Evolutionary conservation across 352 stramenopile species (phyloP).

Genomic region (Elongisporangium prolatum): DNA sequence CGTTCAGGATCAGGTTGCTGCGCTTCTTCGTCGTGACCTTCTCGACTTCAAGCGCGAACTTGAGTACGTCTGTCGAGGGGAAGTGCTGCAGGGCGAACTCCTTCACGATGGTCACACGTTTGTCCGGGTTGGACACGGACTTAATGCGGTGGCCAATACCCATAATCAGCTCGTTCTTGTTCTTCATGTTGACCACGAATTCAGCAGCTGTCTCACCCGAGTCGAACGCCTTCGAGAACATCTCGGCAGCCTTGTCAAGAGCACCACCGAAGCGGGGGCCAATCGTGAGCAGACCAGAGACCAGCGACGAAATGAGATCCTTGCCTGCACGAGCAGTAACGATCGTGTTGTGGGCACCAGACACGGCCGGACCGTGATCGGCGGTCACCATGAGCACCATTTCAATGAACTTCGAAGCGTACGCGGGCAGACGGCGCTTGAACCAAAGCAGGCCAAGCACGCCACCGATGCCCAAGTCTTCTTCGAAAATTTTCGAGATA

Average conservation of each 20-base stretch:
- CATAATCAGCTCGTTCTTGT: slow-evolving; percentile 96
- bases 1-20: slow-evolving; percentile 97
- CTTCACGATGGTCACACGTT: slow-evolving; percentile 96
- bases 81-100: slow-evolving; percentile 94
- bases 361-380: slow-evolving; percentile 95
- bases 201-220: slow-evolving; percentile 80
- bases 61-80: slow-evolving; percentile 89
- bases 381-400: slow-evolving; percentile 98
- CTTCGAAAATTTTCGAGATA: slow-evolving; percentile 94
- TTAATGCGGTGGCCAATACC: slow-evolving; percentile 97
- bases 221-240: slow-evolving; percentile 91
- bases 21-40: slow-evolving; percentile 97
- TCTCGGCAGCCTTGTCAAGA: slow-evolving; percentile 91
- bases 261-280: slow-evolving; percentile 95
- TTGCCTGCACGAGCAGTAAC: slow-evolving; percentile 93
- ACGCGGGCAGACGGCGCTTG: slow-evolving; percentile 85
- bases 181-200: slow-evolving; percentile 94
- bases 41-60: slow-evolving; percentile 95
- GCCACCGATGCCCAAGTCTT: slow-evolving; percentile 92
- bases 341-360: slow-evolving; percentile 97
- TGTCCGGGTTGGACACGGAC: slow-evolving; percentile 94
- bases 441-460: slow-evolving; percentile 96
- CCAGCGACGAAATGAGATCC: slow-evolving; percentile 95
- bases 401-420: slow-evolving; percentile 96
- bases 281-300: slow-evolving; percentile 95